Evolutionary conservation across 2,329 filamentous ascomycete genomes (phyloP).

Genomic region (Elsinoe perseae): DNA sequence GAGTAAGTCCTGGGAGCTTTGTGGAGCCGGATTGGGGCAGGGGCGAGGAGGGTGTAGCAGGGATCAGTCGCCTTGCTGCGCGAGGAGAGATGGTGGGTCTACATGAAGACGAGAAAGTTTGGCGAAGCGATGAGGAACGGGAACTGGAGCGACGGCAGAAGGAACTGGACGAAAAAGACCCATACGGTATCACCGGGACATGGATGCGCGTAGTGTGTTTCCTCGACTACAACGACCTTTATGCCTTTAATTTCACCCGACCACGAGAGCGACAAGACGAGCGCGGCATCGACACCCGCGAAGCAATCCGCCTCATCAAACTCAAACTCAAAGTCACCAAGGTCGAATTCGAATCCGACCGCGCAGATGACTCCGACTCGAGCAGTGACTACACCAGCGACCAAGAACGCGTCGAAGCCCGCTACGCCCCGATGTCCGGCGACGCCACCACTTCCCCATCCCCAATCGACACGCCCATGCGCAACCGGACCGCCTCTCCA

Average conservation of each 20-base stretch:
- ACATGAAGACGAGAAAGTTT: neutral
- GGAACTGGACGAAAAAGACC: slow-evolving; percentile 41
- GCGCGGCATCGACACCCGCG: slow-evolving; percentile 49
- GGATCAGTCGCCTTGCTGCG: neutral
- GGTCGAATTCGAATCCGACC: slow-evolving; percentile 52
- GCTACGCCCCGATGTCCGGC: neutral
- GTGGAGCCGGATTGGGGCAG: slow-evolving; percentile 19
- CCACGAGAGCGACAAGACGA: slow-evolving; percentile 35
- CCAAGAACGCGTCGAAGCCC: neutral
- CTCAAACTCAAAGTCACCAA: slow-evolving; percentile 57
- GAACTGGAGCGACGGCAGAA: slow-evolving; percentile 7
- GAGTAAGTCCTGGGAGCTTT: slow-evolving; percentile 48
- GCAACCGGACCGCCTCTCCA: neutral
- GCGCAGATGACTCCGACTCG: slow-evolving; percentile 38
- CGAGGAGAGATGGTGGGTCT: neutral
- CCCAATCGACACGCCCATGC: neutral
- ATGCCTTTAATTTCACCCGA: slow-evolving; percentile 58
- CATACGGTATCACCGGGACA: slow-evolving; percentile 62
- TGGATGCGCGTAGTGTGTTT: slow-evolving; percentile 56
- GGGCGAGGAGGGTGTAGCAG: neutral
- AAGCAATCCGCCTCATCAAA: slow-evolving; percentile 62
- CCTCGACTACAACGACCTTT: slow-evolving; percentile 63
- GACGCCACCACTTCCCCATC: neutral
- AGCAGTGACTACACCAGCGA: slow-evolving; percentile 6
- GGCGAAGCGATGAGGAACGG: slow-evolving; percentile 4